Evolutionary conservation across 768 basidiomycete genomes (phyloP).

Genomic region (Solioccasus polychromus): DNA sequence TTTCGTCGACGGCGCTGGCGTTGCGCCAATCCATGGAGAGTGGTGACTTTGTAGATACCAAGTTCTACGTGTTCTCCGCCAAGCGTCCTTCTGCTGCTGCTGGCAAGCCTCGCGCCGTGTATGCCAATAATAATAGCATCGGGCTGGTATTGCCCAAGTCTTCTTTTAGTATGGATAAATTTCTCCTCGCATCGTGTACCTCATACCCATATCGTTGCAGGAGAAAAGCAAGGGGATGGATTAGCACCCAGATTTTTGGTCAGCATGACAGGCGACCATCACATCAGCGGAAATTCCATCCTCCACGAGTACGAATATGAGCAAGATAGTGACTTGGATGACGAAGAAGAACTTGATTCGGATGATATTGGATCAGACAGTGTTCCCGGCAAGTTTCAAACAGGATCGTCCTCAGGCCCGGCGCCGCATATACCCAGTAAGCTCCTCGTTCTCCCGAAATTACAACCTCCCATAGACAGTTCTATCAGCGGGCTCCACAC

Average conservation of each 20-base stretch:
- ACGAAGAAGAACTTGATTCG: conserved; percentile 10
- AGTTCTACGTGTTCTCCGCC: conserved; percentile 28
- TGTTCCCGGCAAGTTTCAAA: not conserved
- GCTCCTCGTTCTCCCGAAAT: not conserved
- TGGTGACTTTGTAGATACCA: conserved; percentile 29
- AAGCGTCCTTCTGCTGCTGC: conserved; percentile 9
- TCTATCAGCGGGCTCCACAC: not conserved
- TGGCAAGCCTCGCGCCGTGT: conserved; percentile 23
- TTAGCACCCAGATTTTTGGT: conserved; percentile 15
- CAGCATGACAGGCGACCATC: conserved; percentile 21
- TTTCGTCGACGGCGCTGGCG: conserved; percentile 14
- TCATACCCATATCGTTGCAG: conserved; percentile 6
- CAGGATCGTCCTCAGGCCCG: conserved; percentile 4
- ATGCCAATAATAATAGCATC: conserved; percentile 21
- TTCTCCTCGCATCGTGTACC: not conserved
- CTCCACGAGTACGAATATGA: conserved; percentile 29
- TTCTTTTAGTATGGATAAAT: conserved; percentile 4
- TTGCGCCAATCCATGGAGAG: conserved; percentile 22
- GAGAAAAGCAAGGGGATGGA: conserved; percentile 2
- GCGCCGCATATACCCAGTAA: conserved; percentile 8
- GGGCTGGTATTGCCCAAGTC: conserved; percentile 17
- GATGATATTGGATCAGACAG: not conserved
- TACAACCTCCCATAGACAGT: not conserved
- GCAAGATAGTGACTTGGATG: conserved; percentile 30
- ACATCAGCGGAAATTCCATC: conserved; percentile 16